Conservation (phyloP, 2,329 filamentous ascomycete genomes). For the Xylaria sp. region DNA sequence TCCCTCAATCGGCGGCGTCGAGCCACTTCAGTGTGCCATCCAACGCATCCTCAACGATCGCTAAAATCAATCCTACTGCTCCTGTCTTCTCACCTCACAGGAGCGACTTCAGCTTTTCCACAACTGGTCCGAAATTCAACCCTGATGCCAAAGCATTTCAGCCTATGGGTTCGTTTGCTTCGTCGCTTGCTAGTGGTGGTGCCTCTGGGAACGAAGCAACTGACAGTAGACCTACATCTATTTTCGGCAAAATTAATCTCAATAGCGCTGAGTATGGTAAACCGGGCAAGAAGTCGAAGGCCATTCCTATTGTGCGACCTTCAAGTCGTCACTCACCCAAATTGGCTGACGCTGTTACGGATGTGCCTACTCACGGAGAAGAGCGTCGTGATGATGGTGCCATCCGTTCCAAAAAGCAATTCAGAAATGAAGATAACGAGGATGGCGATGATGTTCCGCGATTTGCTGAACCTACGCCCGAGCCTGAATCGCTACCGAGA, state of each 20-base stretch:
- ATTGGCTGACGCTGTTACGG: constrained; percentile 38
- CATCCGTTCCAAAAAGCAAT: constrained; percentile 77
- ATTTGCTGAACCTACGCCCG: constrained; percentile 71
- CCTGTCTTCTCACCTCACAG: constrained; percentile 77
- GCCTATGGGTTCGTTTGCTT: constrained; percentile 63
- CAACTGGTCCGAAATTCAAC: constrained; percentile 74
- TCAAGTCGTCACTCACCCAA: constrained; percentile 58
- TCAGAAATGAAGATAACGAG: constrained; percentile 67
- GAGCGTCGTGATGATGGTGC: constrained; percentile 74
- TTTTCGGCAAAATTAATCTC: constrained; percentile 77
- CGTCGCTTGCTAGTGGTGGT: constrained; percentile 59
- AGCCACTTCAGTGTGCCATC: constrained; percentile 58
- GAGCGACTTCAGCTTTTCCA: constrained; percentile 66
- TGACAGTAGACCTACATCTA: constrained; percentile 60
- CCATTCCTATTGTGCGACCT: constrained; percentile 81
- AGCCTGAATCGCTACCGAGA: constrained; percentile 50
- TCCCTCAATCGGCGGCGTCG: constrained; percentile 52
- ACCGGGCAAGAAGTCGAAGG: constrained; percentile 79
- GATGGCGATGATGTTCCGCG: constrained; percentile 79
- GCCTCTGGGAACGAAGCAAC: constrained; percentile 58
- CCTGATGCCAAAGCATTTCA: constrained; percentile 82
- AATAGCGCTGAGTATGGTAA: constrained; percentile 71
- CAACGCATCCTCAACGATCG: constrained; percentile 51
- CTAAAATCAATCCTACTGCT: constrained; percentile 74
- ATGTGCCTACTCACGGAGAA: constrained; percentile 57